Base-by-base conservation (phyloP, 192 early-diverging fungal species). In the Dispira simplex region DNA sequence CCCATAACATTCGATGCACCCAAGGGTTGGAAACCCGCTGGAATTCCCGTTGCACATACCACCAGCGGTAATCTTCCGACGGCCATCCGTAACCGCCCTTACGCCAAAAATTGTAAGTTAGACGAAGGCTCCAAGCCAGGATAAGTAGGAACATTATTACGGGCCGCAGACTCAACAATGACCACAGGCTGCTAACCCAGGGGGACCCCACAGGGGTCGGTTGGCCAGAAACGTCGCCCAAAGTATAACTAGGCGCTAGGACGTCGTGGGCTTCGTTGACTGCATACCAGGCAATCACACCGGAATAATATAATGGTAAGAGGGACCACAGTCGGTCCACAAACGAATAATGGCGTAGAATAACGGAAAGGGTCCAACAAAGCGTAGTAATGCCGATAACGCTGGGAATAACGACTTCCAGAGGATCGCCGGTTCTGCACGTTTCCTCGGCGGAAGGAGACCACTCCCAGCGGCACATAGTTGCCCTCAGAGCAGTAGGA, bases 251-350 rank as follows among this genome's bases (percentile, higher is more conserved):
- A 20, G 51, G 8, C 21, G 10, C 10, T 53, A 49, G 46, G 23
- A 65, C 63, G n/a, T 54, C 20, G 43, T 66, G 62, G 49, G 64
- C 66, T 28, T 68, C 67, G 14, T 81, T 53, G 66, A 72, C 74
- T n/a, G 72, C 68, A 63, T 82, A 81, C 23, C 76, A 65, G 0
- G 75, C 49, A 49, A 77, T 82, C 65, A 84, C 78, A 68, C 77
- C 73, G 11, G 74, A 59, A 64, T 85, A 90, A 32, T 81, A 14
- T 2, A 73, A 58, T 9, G 93, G 93, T 11, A 78, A 66, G 39
- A 93, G 73, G 26, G 83, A 79, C 93, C 93, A 93, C 16, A 86
- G 64, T 1, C 83, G 77, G 72, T 95, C 92, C 8, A 89, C 83
- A n/a, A 73, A 72, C 26, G 70, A 68, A 48, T 62, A 77, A 67